Evolutionary conservation across 2,329 filamentous ascomycete genomes (phyloP).

Genomic region (Calonectria hawksworthii): DNA sequence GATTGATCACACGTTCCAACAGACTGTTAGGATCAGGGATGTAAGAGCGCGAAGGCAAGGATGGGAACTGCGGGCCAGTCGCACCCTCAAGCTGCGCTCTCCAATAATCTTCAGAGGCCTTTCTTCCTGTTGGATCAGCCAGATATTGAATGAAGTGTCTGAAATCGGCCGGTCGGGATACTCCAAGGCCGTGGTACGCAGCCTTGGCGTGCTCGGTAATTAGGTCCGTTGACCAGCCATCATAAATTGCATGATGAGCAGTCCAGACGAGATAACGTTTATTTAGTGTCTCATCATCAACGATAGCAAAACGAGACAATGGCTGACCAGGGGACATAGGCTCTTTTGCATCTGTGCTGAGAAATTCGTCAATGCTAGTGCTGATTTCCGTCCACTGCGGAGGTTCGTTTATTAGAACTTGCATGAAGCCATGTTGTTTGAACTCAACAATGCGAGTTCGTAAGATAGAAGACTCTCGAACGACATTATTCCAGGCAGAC

Average conservation of each 20-base stretch:
- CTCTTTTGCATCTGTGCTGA: constrained; percentile 52
- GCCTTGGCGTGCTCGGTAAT: constrained; percentile 8
- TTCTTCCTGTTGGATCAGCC: not conserved
- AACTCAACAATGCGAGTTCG: constrained; percentile 62
- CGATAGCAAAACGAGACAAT: constrained; percentile 57
- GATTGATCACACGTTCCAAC: not conserved
- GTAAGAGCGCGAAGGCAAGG: not conserved
- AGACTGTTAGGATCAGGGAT: not conserved
- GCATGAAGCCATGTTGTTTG: constrained; percentile 55
- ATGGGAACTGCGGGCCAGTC: not conserved
- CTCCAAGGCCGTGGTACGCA: constrained; percentile 15
- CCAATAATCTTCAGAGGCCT: not conserved
- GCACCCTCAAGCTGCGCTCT: not conserved
- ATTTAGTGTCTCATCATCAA: constrained; percentile 41
- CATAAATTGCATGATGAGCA: constrained; percentile 45
- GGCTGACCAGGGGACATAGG: constrained; percentile 55
- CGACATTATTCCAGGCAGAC: constrained; percentile 20
- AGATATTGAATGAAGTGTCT: not conserved
- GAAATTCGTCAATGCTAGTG: constrained; percentile 50
- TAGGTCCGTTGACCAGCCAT: constrained; percentile 41
- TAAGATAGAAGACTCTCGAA: constrained; percentile 49
- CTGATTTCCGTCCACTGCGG: constrained; percentile 45
- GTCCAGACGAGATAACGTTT: constrained; percentile 38
- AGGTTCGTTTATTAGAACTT: constrained; percentile 58
- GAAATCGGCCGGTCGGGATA: not conserved